Evolutionary conservation across 2,329 filamentous ascomycete genomes (phyloP), one percentile per base, ranked within the genome.

Genomic region (Hortaea werneckii): DNA sequence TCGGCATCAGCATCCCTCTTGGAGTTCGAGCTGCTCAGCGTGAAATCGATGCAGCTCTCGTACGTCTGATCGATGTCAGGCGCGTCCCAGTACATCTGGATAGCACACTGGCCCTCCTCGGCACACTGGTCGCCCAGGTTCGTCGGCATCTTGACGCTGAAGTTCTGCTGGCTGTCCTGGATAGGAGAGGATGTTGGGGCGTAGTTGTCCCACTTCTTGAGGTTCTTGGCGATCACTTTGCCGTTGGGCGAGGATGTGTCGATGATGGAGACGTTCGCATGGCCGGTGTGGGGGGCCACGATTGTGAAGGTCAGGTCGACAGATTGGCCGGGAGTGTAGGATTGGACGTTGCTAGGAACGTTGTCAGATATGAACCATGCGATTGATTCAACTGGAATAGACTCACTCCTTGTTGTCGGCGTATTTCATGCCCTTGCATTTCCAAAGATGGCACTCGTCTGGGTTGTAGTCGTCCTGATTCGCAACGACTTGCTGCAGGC

Each of bases 11-110:
- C 37, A 39, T 39, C 3, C 37, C 37, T n/a, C 37, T 39, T 39
- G 2, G 10, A 10, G 20, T 8, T 26, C 37, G 37, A 8, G 10
- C 10, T 13, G 3, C 8, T 26, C 2, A 39, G 8, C 10, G 62
- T 69, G 58, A 83, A 80, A 57, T 82, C 79, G 43, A 81, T 66
- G 63, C 79, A 82, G 42, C 72, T 71, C 66, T 79, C 75, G 58
- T 82, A 82, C 8, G 78, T 80, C 69, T 82, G 79, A 47, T 74
- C 56, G 50, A 77, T 72, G 45, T 65, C 66, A 10, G 64, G 55
- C 11, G 77, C 76, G 49, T 78, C 69, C 78, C 78, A 82, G 62
- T 69, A 80, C 77, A 78, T 80, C 62, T 82, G 78, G 40, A 82
- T 67, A 3, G 76, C 75, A 56, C 75, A 75, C 47, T 64, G 62